Conservation (phyloP, 2,329 filamentous ascomycete genomes). For the Scolecobasidium constrictum region DNA sequence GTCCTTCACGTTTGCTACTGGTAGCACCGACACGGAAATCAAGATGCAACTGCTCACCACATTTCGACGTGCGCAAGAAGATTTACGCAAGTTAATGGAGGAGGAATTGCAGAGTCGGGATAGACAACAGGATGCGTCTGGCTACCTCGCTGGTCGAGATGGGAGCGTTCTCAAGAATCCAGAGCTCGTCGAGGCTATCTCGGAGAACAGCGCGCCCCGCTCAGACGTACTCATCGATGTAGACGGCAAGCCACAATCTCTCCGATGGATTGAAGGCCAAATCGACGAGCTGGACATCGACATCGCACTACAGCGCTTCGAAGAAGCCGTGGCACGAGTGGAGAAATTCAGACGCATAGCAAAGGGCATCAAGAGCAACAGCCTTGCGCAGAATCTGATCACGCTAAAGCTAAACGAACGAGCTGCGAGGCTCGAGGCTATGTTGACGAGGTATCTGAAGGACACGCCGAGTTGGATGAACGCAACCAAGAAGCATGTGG, state of each 20-base stretch:
- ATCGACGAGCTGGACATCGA: constrained; percentile 95
- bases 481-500: constrained; percentile 70
- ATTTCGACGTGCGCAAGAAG: constrained; percentile 85
- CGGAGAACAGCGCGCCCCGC: constrained; percentile 50
- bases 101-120: constrained; percentile 74
- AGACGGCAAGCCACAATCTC: constrained; percentile 90
- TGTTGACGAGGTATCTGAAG: constrained; percentile 67
- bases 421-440: constrained; percentile 62
- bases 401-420: constrained; percentile 82
- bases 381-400: constrained; percentile 83
- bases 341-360: constrained; percentile 77
- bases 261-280: constrained; percentile 90
- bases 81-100: constrained; percentile 74
- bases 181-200: constrained; percentile 67
- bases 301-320: constrained; percentile 82
- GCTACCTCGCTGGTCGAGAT: constrained; percentile 73
- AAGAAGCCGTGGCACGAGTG: constrained; percentile 70
- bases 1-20: constrained; percentile 88
- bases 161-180: constrained; percentile 67
- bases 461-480: constrained; percentile 66
- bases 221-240: constrained; percentile 78
- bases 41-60: constrained; percentile 76
- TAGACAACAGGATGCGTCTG: constrained; percentile 73
- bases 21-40: constrained; percentile 66
- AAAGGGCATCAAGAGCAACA: constrained; percentile 71